Evolutionary conservation across 495 filamentous ascomycete species (phyloP).

Genomic region (Darksidea phi): DNA sequence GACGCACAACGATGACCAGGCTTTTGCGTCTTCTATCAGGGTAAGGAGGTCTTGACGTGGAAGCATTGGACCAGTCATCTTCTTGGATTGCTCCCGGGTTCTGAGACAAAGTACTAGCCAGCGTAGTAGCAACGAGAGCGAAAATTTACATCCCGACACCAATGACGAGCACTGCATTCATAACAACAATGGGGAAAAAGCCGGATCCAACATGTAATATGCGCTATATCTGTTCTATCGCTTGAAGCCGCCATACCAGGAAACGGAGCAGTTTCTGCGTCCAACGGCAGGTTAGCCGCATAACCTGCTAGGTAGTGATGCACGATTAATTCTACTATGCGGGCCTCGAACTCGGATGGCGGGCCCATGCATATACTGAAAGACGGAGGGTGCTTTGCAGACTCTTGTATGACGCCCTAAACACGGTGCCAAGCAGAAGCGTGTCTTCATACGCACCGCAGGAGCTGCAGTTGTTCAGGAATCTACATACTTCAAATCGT

Average conservation of each 20-base stretch:
- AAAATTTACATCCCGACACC: conserved; percentile 34
- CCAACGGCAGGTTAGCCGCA: conserved; percentile 43
- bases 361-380: conserved; percentile 14
- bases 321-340: conserved; percentile 48
- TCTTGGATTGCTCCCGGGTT: conserved; percentile 52
- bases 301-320: conserved; percentile 48
- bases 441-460: conserved; percentile 14
- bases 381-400: conserved; percentile 35
- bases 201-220: conserved; percentile 50
- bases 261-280: conserved; percentile 29
- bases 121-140: too few species aligned
- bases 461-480: conserved; percentile 23
- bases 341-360: conserved; percentile 43
- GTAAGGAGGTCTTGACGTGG: conserved; percentile 51
- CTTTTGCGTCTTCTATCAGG: conserved; percentile 49
- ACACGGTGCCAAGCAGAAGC: conserved; percentile 44
- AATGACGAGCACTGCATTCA: conserved; percentile 49
- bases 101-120: too few species aligned
- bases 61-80: conserved; percentile 48
- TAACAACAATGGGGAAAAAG: conserved; percentile 46
- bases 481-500: conserved; percentile 10
- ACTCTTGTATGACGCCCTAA: conserved; percentile 38
- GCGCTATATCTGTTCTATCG: conserved; percentile 44
- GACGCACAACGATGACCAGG: conserved; percentile 48
- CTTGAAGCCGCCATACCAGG: neutral